Evolutionary conservation across 2,329 filamentous ascomycete genomes (phyloP).

Genomic region (Alternaria ventricosa): DNA sequence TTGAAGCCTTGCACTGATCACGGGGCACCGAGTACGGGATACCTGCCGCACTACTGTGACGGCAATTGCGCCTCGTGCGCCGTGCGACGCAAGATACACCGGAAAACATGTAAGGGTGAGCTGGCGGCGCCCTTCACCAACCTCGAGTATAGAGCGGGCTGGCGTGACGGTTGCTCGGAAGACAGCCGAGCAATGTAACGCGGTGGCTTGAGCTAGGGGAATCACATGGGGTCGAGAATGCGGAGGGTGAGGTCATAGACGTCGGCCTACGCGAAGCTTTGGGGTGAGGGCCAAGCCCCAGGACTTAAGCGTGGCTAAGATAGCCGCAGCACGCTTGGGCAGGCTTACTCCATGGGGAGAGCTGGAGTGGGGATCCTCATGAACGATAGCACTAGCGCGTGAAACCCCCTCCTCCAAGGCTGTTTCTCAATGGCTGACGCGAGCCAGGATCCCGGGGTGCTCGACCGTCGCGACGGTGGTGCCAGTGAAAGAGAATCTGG

Average conservation of each 20-base stretch:
- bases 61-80: background rate
- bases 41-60: background rate
- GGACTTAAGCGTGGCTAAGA: conserved; percentile 8
- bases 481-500: background rate
- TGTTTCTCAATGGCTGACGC: conserved; percentile 4
- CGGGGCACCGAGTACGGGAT: background rate
- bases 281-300: conserved; percentile 4
- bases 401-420: conserved; percentile 7
- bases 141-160: background rate
- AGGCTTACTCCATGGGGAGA: conserved; percentile 15
- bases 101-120: background rate
- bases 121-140: background rate
- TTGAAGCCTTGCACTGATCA: background rate
- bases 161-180: background rate
- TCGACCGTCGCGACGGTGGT: background rate
- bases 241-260: conserved; percentile 10
- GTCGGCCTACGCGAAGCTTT: conserved; percentile 9
- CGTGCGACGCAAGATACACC: background rate
- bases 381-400: conserved; percentile 6
- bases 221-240: background rate
- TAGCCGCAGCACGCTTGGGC: conserved; percentile 7
- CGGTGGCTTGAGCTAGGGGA: conserved; percentile 6
- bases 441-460: conserved; percentile 2
- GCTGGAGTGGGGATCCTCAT: conserved; percentile 8
- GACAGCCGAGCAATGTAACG: conserved; percentile 7